Evolutionary conservation across 140 eudicot genomes (phyloP), one percentile per base, ranked within the genome.

Genomic region (Senecio squalidus): DNA sequence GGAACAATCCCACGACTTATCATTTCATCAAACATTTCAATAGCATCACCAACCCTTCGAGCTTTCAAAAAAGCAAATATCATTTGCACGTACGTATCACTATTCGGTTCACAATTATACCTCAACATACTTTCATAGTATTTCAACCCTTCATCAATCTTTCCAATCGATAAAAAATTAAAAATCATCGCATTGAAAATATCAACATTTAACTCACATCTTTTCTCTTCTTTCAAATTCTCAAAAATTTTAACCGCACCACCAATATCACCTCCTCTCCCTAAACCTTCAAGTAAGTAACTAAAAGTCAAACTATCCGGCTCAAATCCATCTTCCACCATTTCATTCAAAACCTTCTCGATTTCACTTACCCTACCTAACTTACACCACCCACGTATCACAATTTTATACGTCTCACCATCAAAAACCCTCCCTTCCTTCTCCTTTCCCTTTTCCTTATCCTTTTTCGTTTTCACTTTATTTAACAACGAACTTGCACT

Each of bases 21-120:
- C 98, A 84, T 92, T 27, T 74, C 77, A 70, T 92, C 93, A 27
- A 84, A 84, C 84, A 84, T 46, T 44, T 87, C 98, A 55, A 92
- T 73, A 0, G 96, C 95, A 68, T 92, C 96, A 8, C 95, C 77
- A 14, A 91, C 98, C 73, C 82, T 81, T 49, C 75, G 75, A 55
- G 61, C 78, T 76, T 77, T 83, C 15, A 91, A 79, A 71, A 81
- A 74, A 27, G 74, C 88, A 41, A 29, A 7, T 14, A 87, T 81
- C 33, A 92, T 50, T 10, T 71, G 53, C 21, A 61, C 40, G 53
- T 84, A 84, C 5, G 93, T 81, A 57, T 84, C 86, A 58, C 64
- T 13, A 56, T 79, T 70, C 2, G 95, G 96, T 41, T 70, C 74
- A 77, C 78, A 74, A 1, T 70, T 33, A 53, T 53, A 36, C 43